Evolutionary conservation across 352 stramenopile genomes (phyloP), one percentile per base, ranked within the genome.

Genomic region (Globisporangium irregulare): DNA sequence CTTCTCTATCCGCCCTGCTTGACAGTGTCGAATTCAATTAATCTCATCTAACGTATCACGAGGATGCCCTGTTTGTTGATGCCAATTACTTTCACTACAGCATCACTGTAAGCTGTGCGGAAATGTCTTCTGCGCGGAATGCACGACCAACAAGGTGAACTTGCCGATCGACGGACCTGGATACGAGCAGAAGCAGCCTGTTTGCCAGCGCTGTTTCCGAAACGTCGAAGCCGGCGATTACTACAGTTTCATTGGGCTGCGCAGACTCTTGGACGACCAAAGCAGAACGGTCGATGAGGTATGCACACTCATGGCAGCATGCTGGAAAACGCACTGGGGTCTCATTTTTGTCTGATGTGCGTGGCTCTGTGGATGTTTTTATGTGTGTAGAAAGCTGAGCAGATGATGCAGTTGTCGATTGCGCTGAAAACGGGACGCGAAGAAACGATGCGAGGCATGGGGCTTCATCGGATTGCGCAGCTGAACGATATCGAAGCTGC

Each of bases 401-500:
- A 92, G 56, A 69, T 92, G 38, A 72, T 77, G 62, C 86, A 92
- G 59, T 70, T 95, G 12, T 69, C 87, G 6, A 69, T 74, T 25
- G 81, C 80, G 24, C 70, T 95, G 53, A 84, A 78, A 25, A 66
- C 73, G 53, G 86, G 80, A 0, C 82, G 86, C 3, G 76, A 91
- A 25, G 86, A 94, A 68, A 90, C 79, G 0, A 68, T 82, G 14
- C 66, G 59, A 27, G 84, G 85, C 12, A 88, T 96, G 80, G 88
- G 88, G 0, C 56, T 85, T 1, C 85, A 94, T 57, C 85, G 81
- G 60, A 76, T 96, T 22, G 79, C 85, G 20, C 86, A 96, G 70
- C 74, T 96, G 2, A 96, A 96, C 67, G 88, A 96, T 67, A 77
- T 96, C 20, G 86, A 93, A 60, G 81, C 83, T 6, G 86, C 84